Base-by-base conservation (phyloP, 2,329 filamentous ascomycete species). In the Bipolaris oryzae region DNA sequence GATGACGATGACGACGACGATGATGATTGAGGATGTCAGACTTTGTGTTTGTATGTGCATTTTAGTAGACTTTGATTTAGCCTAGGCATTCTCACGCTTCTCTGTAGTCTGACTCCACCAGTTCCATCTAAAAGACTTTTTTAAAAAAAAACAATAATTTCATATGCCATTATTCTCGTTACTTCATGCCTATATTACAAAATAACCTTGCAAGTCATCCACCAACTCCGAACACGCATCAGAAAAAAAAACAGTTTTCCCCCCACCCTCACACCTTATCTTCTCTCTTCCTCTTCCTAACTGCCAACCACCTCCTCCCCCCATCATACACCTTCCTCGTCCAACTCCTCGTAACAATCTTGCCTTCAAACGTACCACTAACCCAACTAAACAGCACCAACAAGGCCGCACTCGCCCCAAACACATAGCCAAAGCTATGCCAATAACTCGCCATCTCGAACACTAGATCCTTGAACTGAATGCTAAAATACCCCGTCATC, bases 1-100 rank as follows among this genome's bases (percentile, higher is more conserved):
- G 91, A 92, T 73, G 90, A 90, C 69, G 89, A 89, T 73, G 90
- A 90, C 69, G 89, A 89, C 62, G 89, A 91, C 38, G 64, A 66
- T 62, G 89, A 91, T 35, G 64, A 66, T 9, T 57, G 33, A 57
- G 16, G 23, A 16, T 39, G 13, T 15, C 3, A 25, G 23, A 44
- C 41, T 16, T 3, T 15, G 23, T 16, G n/a, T 47, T n/a, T 25
- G 15, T 4, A 37, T 28, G 10, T 25, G 44, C 37, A 37, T 23
- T 7, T n/a, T 48, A 7, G 15, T 25, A 37, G 31, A 21, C 20
- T 38, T 21, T 18, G 7, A 25, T 16, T 5, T 4, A 18, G 33
- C 11, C 33, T 7, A 41, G 15, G 20, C 20, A 15, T 4, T n/a
- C 6, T 15, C 4, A 25, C 6, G 5, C 21, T 4, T 25, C n/a